Evolutionary conservation across 177 flowering plant genomes (phyloP).

Genomic region (Vitis hybrid): DNA sequence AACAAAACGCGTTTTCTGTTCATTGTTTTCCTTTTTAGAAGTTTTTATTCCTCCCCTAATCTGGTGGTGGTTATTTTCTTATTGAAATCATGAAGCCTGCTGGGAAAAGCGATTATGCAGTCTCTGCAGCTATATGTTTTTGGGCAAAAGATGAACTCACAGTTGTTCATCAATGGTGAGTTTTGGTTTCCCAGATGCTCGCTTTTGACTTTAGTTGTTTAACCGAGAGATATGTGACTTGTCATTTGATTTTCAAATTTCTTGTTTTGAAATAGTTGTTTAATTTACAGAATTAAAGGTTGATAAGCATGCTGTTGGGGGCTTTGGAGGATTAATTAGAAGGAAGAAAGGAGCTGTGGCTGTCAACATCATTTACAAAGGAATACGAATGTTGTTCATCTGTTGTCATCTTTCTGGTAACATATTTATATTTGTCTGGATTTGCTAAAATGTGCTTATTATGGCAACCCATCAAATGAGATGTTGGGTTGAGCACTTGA

Average conservation of each 20-base stretch:
- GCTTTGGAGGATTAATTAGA: constrained; percentile 63
- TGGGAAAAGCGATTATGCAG: constrained; percentile 67
- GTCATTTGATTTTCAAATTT: too few relatives aligned
- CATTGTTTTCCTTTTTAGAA: background rate
- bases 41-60: background rate
- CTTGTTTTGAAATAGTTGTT: too few relatives aligned
- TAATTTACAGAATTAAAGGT: constrained; percentile 39
- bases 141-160: constrained; percentile 46
- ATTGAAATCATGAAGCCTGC: constrained; percentile 20
- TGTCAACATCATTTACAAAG: constrained; percentile 54
- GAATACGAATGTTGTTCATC: constrained; percentile 54
- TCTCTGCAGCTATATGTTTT: constrained; percentile 70
- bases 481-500: too few relatives aligned
- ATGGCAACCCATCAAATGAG: too few relatives aligned
- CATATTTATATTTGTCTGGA: too few relatives aligned
- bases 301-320: constrained; percentile 55
- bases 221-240: background rate
- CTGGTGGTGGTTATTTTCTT: background rate
- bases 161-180: constrained; percentile 43
- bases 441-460: too few relatives aligned
- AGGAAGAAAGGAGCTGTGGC: constrained; percentile 83
- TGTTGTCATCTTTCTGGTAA: constrained; percentile 77
- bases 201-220: background rate
- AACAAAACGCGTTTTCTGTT: background rate
- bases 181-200: background rate